Evolutionary conservation across 345 rosid species (phyloP), one percentile per base, ranked within the genome.

Genomic region (Melaleuca quinquenervia): DNA sequence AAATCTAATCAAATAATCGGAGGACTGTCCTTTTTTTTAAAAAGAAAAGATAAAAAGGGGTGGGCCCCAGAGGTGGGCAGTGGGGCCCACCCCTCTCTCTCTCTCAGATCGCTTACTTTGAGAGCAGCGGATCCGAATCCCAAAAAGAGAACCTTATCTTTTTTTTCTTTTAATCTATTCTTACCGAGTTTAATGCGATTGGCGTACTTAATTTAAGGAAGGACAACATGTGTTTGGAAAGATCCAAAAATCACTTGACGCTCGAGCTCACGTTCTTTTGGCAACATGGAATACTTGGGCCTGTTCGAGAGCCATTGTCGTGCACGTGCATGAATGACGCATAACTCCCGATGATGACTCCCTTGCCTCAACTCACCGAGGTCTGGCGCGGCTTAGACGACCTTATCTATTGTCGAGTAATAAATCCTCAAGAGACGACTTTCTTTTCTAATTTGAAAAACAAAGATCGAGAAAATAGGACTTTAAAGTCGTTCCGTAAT

Each of bases 401-500:
- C 4, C 41, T 41, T 41, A 41, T 41, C 4, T 41, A 41, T 41
- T 15, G 7, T 15, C 41, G 5, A 11, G 41, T 62, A 62, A 14
- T 15, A 7, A 13, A 0, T 62, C 41, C 15, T 62, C 11, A 14
- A 15, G 41, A 1, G 21, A 15, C 5, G 5, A n/a, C 13, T 27
- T 15, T 6, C 0, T 3, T 3, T 27, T 58, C 14, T 58, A 11
- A 62, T 7, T 62, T 1, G 15, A 7, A 29, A 29, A 29, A 14
- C 1, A 0, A 3, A 41, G 4, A 41, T 26, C 0, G 0, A 7
- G 21, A 15, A 15, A 3, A 64, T 56, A 6, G 1, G 44, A 15
- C 44, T 62, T 64, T 0, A 0, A 1, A 32, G 0, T 16, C 29
- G 5, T 16, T 3, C 2, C 15, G 5, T 29, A 21, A 0, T 64